phyloP scores from a whole-genome alignment of 441 rosid genomes.

The Eruca vesicaria region DNA sequence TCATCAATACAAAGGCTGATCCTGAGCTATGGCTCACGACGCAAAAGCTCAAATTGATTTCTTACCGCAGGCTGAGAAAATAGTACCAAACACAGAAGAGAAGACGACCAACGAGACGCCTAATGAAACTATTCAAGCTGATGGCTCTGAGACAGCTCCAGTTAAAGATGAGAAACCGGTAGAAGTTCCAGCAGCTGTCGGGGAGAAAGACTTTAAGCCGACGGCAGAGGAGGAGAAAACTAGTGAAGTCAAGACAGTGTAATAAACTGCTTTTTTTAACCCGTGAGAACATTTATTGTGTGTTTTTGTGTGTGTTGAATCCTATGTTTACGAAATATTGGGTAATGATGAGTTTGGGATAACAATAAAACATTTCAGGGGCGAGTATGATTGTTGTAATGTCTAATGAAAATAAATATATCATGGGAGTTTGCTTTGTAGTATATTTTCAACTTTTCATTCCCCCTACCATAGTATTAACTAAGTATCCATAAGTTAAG shows the following conservation, averaged over 20 bases:
- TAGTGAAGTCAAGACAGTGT: slow-evolving; percentile 43
- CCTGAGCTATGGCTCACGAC: neutral
- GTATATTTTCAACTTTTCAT: neutral
- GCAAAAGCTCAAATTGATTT: neutral
- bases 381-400: neutral
- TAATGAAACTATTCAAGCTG: slow-evolving; percentile 31
- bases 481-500: no score
- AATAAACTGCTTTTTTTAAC: neutral
- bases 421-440: neutral
- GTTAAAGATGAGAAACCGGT: slow-evolving; percentile 39
- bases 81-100: slow-evolving; percentile 37
- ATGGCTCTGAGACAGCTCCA: slow-evolving; percentile 32
- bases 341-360: neutral
- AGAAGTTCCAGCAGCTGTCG: neutral
- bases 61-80: slow-evolving; percentile 12
- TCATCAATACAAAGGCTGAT: neutral
- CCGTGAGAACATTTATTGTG: slow-evolving; percentile 2
- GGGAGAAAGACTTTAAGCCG: slow-evolving; percentile 16
- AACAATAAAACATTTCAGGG: neutral
- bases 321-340: slow-evolving; percentile 1
- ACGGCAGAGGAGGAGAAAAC: slow-evolving; percentile 29
- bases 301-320: neutral
- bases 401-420: neutral
- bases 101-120: slow-evolving; percentile 28
- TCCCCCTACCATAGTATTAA: neutral